Percentiles rank a stretch among this genome's conserved stretches.
Conservation (phyloP, 2,329 filamentous ascomycete genomes). For the Verticillium longisporum region DNA sequence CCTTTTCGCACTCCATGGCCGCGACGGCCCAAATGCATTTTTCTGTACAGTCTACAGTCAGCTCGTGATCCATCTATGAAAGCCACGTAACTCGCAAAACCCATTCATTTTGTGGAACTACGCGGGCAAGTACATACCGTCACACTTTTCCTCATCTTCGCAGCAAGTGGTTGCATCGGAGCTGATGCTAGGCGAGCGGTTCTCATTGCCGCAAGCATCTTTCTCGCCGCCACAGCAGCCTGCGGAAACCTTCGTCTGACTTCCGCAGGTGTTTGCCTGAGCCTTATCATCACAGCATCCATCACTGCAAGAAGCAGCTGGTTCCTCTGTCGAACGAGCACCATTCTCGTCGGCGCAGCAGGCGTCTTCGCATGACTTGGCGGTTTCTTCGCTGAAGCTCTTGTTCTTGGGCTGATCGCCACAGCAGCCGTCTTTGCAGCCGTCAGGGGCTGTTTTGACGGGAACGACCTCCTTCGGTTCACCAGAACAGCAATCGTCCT, state of each 20-base stretch:
- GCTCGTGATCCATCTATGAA: background rate
- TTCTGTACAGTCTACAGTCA: constrained; percentile 12
- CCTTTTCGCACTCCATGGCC: constrained; percentile 21
- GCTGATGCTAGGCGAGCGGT: background rate
- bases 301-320: background rate
- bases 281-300: background rate
- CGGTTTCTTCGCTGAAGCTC: background rate
- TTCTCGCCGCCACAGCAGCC: background rate
- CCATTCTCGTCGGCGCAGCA: background rate
- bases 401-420: background rate
- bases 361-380: background rate
- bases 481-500: too few species aligned
- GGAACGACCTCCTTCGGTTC: background rate
- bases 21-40: constrained; percentile 23
- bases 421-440: background rate
- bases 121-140: background rate
- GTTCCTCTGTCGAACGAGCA: background rate
- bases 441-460: background rate
- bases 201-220: constrained; percentile 1
- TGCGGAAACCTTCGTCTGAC: background rate
- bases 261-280: background rate
- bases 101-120: too few species aligned
- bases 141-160: constrained; percentile 9
- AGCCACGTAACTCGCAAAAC: too few species aligned
- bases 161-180: constrained; percentile 11